Base-by-base conservation (phyloP, 345 rosid species). In the Aquilaria sinensis region DNA sequence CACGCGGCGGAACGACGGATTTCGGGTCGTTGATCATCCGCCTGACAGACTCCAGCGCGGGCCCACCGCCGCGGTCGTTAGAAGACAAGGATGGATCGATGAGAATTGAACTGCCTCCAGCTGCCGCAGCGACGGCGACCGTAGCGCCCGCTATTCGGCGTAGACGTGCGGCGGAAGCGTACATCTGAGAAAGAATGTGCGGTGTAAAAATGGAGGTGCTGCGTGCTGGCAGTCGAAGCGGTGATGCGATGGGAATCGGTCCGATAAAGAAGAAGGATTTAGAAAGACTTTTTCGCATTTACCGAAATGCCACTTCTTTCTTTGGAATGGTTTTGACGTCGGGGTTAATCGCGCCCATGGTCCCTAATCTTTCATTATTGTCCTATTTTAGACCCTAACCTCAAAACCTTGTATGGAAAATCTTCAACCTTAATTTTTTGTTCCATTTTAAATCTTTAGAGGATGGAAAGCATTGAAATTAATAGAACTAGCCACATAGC, bases 1-100 rank as follows among this genome's bases (percentile, higher is more conserved):
- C 77, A 57, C 99, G 82, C 34, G 95, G 77, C 12, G 99, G 99
- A 16, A 94, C 74, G 3, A 73, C 64, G 49, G 81, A 82, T 7
- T 47, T 49, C 6, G 79, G 84, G 68, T 88, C 87, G 67, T 66
- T 65, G 68, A 94, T 74, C 74, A 51, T 76, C 70, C 62, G 80
- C 70, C 74, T 70, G 33, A 83, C 30, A 13, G 82, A 64, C 59
- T 83, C 90, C 50, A 78, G 56, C 12, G 82, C 65, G 11, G 85
- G 65, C 3, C 55, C 66, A 23, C 68, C 67, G 30, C 77, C 83
- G 4, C 73, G 77, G 74, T 86, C 96, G 80, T 62, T 84, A 74
- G 84, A 64, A 23, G 86, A 69, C 32, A 83, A 6, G 33, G 78
- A 67, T 10, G 86, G 76, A 1, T 84, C 48, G 7, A 77, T 47